Evolutionary conservation across 495 filamentous ascomycete species (phyloP).

Genomic region (Aspergillus wentii): DNA sequence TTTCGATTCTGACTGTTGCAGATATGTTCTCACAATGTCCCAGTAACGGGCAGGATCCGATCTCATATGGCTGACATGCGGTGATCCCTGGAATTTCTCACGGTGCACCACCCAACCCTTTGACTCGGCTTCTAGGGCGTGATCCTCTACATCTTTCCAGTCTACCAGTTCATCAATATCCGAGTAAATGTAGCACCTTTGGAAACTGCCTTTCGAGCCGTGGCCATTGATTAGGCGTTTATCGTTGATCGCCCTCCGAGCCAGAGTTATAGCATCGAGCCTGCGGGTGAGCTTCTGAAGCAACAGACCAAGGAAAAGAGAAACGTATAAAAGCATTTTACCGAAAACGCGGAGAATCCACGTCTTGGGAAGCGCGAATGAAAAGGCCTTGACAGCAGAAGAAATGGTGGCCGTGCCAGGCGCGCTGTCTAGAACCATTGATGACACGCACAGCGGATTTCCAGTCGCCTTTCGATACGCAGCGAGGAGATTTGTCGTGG

Average conservation of each 20-base stretch:
- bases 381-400: constrained; percentile 27
- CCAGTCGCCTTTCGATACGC: constrained; percentile 29
- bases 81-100: constrained; percentile 33
- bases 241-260: constrained; percentile 28
- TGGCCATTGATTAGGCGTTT: constrained; percentile 16
- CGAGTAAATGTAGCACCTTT: constrained; percentile 43
- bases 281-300: constrained; percentile 9
- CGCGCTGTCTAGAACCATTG: constrained; percentile 38
- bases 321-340: constrained; percentile 19
- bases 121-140: constrained; percentile 32
- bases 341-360: constrained; percentile 27
- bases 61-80: constrained; percentile 43
- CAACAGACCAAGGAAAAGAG: constrained; percentile 13
- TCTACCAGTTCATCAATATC: constrained; percentile 37
- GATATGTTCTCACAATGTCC: constrained; percentile 27
- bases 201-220: constrained; percentile 8
- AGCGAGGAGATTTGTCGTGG: constrained; percentile 24
- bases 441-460: constrained; percentile 24
- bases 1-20: too few relatives aligned
- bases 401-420: constrained; percentile 29
- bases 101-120: constrained; percentile 29
- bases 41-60: constrained; percentile 40
- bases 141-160: constrained; percentile 34
- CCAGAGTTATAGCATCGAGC: constrained; percentile 22
- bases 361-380: constrained; percentile 28